Base-by-base conservation (phyloP, 148 eudicot genomes). In the Fagopyrum esculentum region DNA sequence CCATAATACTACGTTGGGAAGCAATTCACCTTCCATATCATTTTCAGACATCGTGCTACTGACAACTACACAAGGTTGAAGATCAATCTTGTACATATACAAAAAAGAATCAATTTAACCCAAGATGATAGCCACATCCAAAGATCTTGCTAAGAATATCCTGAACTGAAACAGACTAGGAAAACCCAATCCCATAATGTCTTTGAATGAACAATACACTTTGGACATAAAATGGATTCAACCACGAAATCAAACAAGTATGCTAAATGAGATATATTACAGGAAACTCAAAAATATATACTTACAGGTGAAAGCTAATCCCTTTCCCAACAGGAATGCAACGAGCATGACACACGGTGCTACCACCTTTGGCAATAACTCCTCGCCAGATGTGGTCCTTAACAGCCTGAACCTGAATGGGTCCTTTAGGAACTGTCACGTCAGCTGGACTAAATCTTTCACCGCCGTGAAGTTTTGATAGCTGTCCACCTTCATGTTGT, bases 321-420 rank as follows among this genome's bases (percentile, higher is more conserved):
- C 88, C 92, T 60, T 89, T 81, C 73, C 93, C 93, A 47, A 90
- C 70, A 15, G 97, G 92, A 56, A 95, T 82, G 84, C 99, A 95
- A 22, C 97, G 93, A 78, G 99, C 96, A 77, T 83, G 87, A 77
- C 99, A 95, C 55, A 95, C 91, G 73, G 91, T 83, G 60, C 86
- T 82, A 48, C 99, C 97, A 69, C 96, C 97, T 82, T 90, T 95
- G 0, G 96, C 90, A 83, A 95, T 95, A 73, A 95, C 84, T 43
- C 97, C 99, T 44, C 94, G 93, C 99, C 99, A 95, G 55, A 92
- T 81, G 81, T 74, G 83, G 74, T 91, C 96, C 48, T 78, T 83
- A 72, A 78, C 85, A 63, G 75, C 56, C 74, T 50, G 83, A 45
- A 78, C 85, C 66, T 72, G 77, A 51, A 77, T 76, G 73, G 61